phyloP scores from a whole-genome alignment of 441 rosid genomes.

The Mallotus repandus region DNA sequence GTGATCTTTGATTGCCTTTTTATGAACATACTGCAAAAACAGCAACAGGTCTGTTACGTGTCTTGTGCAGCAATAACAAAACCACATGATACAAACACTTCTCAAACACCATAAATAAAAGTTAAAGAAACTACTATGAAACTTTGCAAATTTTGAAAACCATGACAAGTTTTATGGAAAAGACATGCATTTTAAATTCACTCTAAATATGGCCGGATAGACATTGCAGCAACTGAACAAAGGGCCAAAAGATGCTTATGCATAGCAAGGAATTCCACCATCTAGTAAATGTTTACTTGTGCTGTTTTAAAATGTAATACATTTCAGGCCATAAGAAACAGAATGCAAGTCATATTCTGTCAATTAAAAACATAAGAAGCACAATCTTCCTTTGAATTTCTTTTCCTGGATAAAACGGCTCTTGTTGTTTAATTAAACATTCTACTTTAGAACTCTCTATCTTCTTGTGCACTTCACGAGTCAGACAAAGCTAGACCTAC shows the following conservation, averaged over 20 bases:
- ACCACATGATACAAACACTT: neutral
- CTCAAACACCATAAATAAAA: neutral
- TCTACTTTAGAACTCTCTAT: neutral
- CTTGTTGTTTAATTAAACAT: neutral
- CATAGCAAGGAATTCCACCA: neutral
- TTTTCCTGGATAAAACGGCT: neutral
- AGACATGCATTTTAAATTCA: neutral
- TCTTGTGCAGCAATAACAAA: neutral
- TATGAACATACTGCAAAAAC: conserved; percentile 29
- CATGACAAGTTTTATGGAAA: neutral
- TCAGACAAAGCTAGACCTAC: neutral
- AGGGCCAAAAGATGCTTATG: neutral
- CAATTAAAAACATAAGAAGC: neutral
- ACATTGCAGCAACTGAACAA: neutral
- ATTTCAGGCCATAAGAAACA: neutral
- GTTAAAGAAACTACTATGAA: neutral
- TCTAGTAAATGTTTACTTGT: neutral
- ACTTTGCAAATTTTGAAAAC: neutral
- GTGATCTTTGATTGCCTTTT: conserved; percentile 7
- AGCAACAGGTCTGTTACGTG: neutral
- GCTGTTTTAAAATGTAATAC: neutral
- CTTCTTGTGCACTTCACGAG: neutral
- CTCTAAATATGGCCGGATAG: neutral
- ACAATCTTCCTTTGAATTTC: neutral
- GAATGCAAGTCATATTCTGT: neutral